Conservation (phyloP, 139 green algal species). For the Choricystis sp. region DNA sequence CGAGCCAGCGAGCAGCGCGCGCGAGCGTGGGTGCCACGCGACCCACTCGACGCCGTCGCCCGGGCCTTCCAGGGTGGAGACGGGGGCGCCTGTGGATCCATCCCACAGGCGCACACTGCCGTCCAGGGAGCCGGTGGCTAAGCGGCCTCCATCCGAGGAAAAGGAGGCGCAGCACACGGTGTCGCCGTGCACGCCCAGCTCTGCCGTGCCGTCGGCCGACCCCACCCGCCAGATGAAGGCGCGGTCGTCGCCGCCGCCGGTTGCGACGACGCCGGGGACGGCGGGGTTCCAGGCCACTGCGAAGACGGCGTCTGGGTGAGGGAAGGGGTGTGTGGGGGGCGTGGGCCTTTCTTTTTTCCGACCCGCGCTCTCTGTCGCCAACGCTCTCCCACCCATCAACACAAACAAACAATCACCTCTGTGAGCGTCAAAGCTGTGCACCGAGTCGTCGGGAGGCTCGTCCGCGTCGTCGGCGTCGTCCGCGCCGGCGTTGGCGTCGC, state of each 20-base stretch:
- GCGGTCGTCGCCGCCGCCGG: slow-evolving; percentile 56
- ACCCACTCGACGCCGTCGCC: slow-evolving; percentile 73
- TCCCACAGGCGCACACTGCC: slow-evolving; percentile 19
- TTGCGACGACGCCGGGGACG: slow-evolving; percentile 45
- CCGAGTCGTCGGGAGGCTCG: slow-evolving; percentile 33
- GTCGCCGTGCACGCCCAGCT: slow-evolving; percentile 71
- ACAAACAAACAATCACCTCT: slow-evolving; percentile 11
- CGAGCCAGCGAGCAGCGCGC: slow-evolving; percentile 73
- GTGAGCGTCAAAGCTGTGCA: slow-evolving; percentile 52
- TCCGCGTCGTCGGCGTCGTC: slow-evolving; percentile 3
- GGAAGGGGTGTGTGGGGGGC: too few species aligned
- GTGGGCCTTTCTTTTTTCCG: too few species aligned
- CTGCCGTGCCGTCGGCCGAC: not conserved
- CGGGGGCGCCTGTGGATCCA: slow-evolving; percentile 16
- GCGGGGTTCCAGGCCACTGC: slow-evolving; percentile 51
- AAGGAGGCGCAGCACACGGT: slow-evolving; percentile 60
- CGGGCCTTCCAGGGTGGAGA: slow-evolving; percentile 59
- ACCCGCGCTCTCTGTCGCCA: not conserved
- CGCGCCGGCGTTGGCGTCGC: slow-evolving; percentile 12
- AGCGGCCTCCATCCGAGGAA: slow-evolving; percentile 34
- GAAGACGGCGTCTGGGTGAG: slow-evolving; percentile 42
- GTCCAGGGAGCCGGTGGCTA: slow-evolving; percentile 10
- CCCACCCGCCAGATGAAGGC: slow-evolving; percentile 53
- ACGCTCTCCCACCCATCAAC: too few species aligned
- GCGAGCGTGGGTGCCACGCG: slow-evolving; percentile 77